phyloP scores from a whole-genome alignment of 345 rosid species.

The Chamaenerion angustifolium region DNA sequence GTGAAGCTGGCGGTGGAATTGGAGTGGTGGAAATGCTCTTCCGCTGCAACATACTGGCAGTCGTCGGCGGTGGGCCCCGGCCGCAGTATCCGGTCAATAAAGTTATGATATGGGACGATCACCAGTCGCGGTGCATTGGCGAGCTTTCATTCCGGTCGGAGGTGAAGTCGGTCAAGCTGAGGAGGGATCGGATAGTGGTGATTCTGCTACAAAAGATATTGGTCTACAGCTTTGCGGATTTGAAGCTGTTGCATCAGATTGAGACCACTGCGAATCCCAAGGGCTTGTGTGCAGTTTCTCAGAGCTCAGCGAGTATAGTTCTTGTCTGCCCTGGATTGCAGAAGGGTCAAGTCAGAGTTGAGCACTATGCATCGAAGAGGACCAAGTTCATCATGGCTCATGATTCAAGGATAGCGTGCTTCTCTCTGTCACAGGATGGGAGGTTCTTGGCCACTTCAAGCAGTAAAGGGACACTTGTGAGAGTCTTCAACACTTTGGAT shows the following conservation, averaged over 20 bases:
- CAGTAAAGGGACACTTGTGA: constrained; percentile 31
- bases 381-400: constrained; percentile 32
- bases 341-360: constrained; percentile 37
- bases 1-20: constrained; percentile 12
- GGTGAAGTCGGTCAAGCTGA: constrained; percentile 23
- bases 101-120: constrained; percentile 35
- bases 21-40: constrained; percentile 24
- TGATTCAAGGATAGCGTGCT: constrained; percentile 23
- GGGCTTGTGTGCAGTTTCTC: constrained; percentile 35
- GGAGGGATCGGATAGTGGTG: constrained; percentile 25
- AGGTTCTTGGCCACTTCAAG: constrained; percentile 35
- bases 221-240: constrained; percentile 25
- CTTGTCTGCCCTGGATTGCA: constrained; percentile 27
- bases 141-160: constrained; percentile 31
- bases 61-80: constrained; percentile 21
- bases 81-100: constrained; percentile 18
- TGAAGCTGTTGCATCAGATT: constrained; percentile 24
- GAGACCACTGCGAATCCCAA: constrained; percentile 27
- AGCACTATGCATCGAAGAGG: constrained; percentile 26
- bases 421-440: constrained; percentile 29
- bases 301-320: constrained; percentile 20
- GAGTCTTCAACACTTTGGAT: constrained; percentile 33
- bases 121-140: constrained; percentile 20
- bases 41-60: constrained; percentile 22
- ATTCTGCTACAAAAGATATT: constrained; percentile 21